phyloP scores from a whole-genome alignment of 2,329 filamentous ascomycete species.

The Rugonectria rugulosa region DNA sequence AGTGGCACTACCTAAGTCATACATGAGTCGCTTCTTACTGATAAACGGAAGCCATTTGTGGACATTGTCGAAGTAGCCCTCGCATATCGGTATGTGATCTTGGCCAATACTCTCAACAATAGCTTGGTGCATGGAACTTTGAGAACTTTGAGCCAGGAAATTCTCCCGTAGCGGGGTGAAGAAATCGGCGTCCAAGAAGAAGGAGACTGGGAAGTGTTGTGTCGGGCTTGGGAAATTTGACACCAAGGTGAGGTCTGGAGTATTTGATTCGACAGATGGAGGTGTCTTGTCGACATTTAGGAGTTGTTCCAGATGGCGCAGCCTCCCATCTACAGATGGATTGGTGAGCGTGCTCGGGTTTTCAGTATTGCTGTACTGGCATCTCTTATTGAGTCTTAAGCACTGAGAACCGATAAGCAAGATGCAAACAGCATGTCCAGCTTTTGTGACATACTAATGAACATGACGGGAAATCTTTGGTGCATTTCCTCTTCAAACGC shows the following conservation, averaged over 20 bases:
- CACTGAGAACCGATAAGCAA: not conserved
- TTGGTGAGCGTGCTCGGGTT: not conserved
- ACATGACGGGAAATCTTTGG: slow-evolving; percentile 25
- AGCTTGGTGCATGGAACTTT: not conserved
- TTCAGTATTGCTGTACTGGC: slow-evolving; percentile 2
- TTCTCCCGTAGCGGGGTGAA: slow-evolving; percentile 13
- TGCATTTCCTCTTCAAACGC: slow-evolving; percentile 30
- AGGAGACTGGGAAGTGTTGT: slow-evolving; percentile 12
- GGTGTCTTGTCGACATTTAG: not conserved
- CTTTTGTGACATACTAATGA: slow-evolving; percentile 20
- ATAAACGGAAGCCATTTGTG: slow-evolving; percentile 29
- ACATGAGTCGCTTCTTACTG: slow-evolving; percentile 26
- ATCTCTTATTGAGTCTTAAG: slow-evolving; percentile 9
- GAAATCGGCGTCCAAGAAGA: slow-evolving; percentile 25
- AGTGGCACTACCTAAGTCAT: not conserved
- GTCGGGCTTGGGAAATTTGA: not conserved
- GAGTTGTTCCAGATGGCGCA: not conserved
- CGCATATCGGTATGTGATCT: not conserved
- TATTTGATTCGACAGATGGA: not conserved
- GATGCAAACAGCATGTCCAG: not conserved
- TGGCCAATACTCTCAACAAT: not conserved
- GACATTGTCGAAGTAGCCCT: slow-evolving; percentile 20
- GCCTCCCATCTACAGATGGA: not conserved
- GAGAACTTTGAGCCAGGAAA: not conserved
- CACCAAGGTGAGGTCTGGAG: not conserved